phyloP scores from a whole-genome alignment of 1,284 basidiomycete genomes.

The Psilocybe mexicana region DNA sequence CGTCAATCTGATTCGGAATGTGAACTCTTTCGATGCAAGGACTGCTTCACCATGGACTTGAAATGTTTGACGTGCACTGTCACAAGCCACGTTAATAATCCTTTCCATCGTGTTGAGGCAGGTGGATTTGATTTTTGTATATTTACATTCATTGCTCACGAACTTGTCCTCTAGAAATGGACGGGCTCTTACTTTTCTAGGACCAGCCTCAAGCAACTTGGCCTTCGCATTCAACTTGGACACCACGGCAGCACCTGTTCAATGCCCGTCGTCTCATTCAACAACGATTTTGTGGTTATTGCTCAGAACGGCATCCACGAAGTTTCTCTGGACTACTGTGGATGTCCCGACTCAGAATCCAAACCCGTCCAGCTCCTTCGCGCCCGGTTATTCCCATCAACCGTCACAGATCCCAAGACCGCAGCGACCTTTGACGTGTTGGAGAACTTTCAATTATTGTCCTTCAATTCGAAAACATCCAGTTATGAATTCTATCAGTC shows the following conservation, averaged over 20 bases:
- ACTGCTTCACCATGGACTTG: constrained; percentile 9
- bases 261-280: background rate
- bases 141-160: background rate
- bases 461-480: constrained; percentile 22
- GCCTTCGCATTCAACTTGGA: constrained; percentile 27
- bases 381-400: constrained; percentile 25
- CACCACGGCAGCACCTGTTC: constrained; percentile 16
- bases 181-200: constrained; percentile 16
- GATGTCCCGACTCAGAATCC: constrained; percentile 20
- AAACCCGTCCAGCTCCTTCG: constrained; percentile 28
- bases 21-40: constrained; percentile 10
- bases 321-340: constrained; percentile 33
- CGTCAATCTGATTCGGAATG: background rate
- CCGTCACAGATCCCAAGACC: constrained; percentile 24
- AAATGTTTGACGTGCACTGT: constrained; percentile 15
- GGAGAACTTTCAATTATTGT: constrained; percentile 25
- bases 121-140: background rate
- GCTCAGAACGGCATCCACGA: constrained; percentile 33
- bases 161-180: constrained; percentile 18
- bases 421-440: constrained; percentile 27
- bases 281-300: constrained; percentile 29
- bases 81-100: constrained; percentile 4
- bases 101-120: constrained; percentile 19
- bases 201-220: constrained; percentile 15
- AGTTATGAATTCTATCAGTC: constrained; percentile 26